Evolutionary conservation across 2,329 filamentous ascomycete genomes (phyloP).

Genomic region (Sporothrix pallida): DNA sequence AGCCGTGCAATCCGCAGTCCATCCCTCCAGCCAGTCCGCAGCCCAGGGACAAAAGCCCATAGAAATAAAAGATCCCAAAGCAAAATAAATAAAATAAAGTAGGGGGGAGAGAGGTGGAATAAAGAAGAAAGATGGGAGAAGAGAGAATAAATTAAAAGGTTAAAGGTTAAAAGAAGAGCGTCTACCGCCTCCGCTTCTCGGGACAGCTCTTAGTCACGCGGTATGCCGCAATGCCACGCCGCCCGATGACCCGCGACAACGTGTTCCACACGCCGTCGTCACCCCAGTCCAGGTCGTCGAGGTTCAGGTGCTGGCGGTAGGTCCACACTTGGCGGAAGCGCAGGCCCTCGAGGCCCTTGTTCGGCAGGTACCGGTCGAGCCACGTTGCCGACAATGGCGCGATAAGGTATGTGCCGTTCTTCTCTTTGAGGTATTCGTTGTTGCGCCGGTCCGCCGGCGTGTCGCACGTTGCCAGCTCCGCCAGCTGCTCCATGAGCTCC

Average conservation of each 20-base stretch:
- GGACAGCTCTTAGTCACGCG: conserved; percentile 67
- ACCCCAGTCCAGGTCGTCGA: conserved; percentile 80
- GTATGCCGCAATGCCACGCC: conserved; percentile 67
- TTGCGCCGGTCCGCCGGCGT: conserved; percentile 61
- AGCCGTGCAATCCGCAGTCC: background rate
- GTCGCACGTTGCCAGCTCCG: conserved; percentile 66
- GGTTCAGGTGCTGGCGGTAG: conserved; percentile 70
- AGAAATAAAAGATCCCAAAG: background rate
- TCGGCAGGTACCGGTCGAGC: conserved; percentile 66
- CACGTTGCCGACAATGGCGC: conserved; percentile 74
- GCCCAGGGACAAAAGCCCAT: background rate
- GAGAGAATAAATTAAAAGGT: background rate
- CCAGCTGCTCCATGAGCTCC: conserved; percentile 64
- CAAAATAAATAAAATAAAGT: background rate
- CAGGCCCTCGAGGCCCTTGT: conserved; percentile 64
- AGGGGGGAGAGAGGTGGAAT: background rate
- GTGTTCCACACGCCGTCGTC: conserved; percentile 78
- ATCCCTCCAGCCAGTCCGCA: conserved; percentile 15
- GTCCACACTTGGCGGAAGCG: conserved; percentile 74
- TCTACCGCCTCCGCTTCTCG: conserved; percentile 17
- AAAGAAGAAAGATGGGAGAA: background rate
- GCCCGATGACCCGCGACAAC: conserved; percentile 68
- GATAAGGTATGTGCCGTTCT: conserved; percentile 71
- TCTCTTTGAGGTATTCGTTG: conserved; percentile 63
- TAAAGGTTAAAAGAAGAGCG: background rate